Conservation (phyloP, 2,329 filamentous ascomycete genomes). For the Pseudogymnoascus sp. region DNA sequence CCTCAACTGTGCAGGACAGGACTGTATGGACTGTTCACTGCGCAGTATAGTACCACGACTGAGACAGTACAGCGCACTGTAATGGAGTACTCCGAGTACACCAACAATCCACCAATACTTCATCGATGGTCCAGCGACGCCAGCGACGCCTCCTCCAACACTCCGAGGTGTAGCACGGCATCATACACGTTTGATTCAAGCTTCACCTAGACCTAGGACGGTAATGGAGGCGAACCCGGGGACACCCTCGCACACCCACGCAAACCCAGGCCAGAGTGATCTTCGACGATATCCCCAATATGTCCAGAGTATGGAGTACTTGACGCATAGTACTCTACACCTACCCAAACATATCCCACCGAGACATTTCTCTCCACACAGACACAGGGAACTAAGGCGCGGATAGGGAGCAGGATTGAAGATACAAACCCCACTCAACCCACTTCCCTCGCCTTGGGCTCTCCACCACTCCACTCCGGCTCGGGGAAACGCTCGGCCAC, state of each 20-base stretch:
- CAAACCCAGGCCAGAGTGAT: neutral
- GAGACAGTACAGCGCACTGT: neutral
- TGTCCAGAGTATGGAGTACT: neutral
- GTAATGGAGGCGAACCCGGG: neutral
- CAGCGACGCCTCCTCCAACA: neutral
- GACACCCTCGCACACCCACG: neutral
- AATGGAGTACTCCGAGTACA: neutral
- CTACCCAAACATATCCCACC: conserved; percentile 4
- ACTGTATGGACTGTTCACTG: neutral
- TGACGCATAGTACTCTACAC: neutral
- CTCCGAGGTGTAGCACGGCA: neutral
- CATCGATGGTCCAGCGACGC: neutral
- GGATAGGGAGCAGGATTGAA: neutral
- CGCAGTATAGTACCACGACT: neutral
- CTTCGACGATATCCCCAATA: neutral
- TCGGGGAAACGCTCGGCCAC: conserved; percentile 3
- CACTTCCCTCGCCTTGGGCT: neutral
- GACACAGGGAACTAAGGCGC: neutral
- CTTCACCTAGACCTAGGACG: neutral
- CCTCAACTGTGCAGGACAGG: neutral
- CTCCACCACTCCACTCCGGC: neutral
- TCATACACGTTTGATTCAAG: conserved; percentile 6
- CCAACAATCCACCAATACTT: neutral
- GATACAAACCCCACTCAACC: neutral
- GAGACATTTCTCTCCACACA: conserved; percentile 2